Percentiles rank a stretch among this genome's conserved stretches.
Evolutionary conservation across 2,329 filamentous ascomycete genomes (phyloP).

Genomic region (Penicillium sp.): DNA sequence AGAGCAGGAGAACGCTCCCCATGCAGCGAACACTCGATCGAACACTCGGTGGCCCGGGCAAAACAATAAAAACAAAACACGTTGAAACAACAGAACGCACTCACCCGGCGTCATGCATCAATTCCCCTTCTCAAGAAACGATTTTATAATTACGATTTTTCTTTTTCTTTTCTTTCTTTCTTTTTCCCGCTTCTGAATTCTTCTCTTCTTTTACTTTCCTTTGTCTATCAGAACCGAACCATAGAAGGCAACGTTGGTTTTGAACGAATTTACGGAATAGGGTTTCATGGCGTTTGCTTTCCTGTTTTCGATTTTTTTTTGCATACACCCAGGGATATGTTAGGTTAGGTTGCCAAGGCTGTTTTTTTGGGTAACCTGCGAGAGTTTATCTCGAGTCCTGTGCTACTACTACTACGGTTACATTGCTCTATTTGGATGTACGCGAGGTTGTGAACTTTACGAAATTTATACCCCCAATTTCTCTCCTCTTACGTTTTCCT

Average conservation of each 20-base stretch:
- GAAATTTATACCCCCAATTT: neutral
- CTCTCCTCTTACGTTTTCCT: neutral
- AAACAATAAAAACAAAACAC: neutral
- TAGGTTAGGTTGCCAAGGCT: neutral
- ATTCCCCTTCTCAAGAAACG: neutral
- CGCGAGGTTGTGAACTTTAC: neutral
- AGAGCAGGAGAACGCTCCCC: neutral
- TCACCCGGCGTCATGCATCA: neutral
- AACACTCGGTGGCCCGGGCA: neutral
- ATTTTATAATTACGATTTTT: slow-evolving; percentile 13
- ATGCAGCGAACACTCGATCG: slow-evolving; percentile 3
- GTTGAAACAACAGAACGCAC: neutral
- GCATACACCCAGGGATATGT: neutral
- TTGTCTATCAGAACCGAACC: neutral
- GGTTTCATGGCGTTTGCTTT: slow-evolving; percentile 4
- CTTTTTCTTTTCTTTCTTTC: neutral
- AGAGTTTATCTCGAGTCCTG: neutral
- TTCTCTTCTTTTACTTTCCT: neutral
- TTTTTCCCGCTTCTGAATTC: neutral
- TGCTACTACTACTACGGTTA: neutral
- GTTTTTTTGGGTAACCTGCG: neutral
- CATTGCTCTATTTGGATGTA: neutral
- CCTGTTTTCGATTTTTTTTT: neutral
- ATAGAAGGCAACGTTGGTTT: slow-evolving; percentile 6
- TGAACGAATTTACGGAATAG: slow-evolving; percentile 7